Evolutionary conservation across 257 asterid genomes (phyloP), one percentile per base, ranked within the genome.

Genomic region (Solanum sejunctum): DNA sequence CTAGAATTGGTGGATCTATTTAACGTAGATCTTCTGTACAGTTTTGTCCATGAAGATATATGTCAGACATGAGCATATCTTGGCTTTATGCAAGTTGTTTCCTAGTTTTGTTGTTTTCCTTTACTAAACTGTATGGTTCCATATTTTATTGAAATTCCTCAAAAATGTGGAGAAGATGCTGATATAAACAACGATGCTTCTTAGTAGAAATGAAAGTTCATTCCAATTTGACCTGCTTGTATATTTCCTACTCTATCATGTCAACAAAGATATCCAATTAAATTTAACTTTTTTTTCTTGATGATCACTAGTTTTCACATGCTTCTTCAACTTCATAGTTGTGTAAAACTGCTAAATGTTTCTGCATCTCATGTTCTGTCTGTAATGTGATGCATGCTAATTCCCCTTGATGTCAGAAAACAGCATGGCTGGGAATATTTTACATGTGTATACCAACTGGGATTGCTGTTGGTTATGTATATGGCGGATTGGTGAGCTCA

Each of bases 391-490:
- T 69, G 81, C 56, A 32, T 21, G 63, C 84, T 15, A 56, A 75
- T 82, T 54, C 54, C 69, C 77, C 21, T 77, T 67, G 1, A 20
- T 60, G 66, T 86, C 96, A 97, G 98, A 95, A 94, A 90, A 92
- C 93, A 69, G 93, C 95, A 83, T 97, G 99, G 98, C 94, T 97
- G 56, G 98, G 98, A 85, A 89, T 95, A 67, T 97, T 97, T 90
- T 97, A 95, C 92, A 95, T 95, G 99, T 97, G 99, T 87, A 97
- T 94, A 90, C 98, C 98, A 39, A 88, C 94, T 12, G 98, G 99
- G 85, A 81, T 93, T 55, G 99, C 98, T 1, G 87, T 97, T 91
- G 99, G 98, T 56, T 97, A 95, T 84, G 97, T 97, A 83, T 97
- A 93, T 84, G 99, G 99, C 84, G 99, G 98, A 91, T 43, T 92